phyloP scores from a whole-genome alignment of 441 rosid species.

The Jatropha multifida region DNA sequence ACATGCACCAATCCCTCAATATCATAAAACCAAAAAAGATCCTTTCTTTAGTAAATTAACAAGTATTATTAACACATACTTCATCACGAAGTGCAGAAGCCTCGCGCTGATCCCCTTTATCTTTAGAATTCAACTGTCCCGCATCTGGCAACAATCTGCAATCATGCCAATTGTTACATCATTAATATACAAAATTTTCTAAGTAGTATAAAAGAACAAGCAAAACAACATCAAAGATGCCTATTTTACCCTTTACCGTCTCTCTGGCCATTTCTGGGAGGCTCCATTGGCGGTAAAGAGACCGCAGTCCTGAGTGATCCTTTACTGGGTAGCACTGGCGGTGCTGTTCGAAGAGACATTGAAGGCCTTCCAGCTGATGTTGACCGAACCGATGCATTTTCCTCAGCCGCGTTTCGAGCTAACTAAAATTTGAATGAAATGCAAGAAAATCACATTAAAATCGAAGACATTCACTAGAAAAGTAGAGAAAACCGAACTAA shows the following conservation, averaged over 20 bases:
- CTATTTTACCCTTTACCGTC: slow-evolving; percentile 32
- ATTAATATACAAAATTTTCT: neutral
- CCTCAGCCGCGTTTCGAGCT: slow-evolving; percentile 57
- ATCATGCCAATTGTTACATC: slow-evolving; percentile 23
- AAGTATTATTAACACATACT: slow-evolving; percentile 33
- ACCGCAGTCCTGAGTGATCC: slow-evolving; percentile 51
- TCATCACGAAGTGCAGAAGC: slow-evolving; percentile 95
- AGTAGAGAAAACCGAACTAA: neutral
- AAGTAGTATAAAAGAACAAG: neutral
- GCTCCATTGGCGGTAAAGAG: slow-evolving; percentile 61
- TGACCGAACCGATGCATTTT: slow-evolving; percentile 50
- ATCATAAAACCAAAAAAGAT: neutral
- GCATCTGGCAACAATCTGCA: slow-evolving; percentile 60
- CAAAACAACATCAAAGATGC: neutral
- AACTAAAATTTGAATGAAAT: slow-evolving; percentile 44
- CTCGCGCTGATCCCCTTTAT: slow-evolving; percentile 59
- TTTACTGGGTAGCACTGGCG: slow-evolving; percentile 42
- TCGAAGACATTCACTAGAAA: slow-evolving; percentile 4
- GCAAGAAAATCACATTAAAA: slow-evolving; percentile 9
- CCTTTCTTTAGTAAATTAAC: neutral
- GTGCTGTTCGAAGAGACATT: slow-evolving; percentile 27
- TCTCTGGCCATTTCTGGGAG: slow-evolving; percentile 37
- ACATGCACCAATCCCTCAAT: slow-evolving; percentile 17
- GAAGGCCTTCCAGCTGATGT: slow-evolving; percentile 57
- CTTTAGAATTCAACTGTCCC: slow-evolving; percentile 42